Conservation (phyloP, 208 protist genomes). For the Wallacemonas collosoma region DNA sequence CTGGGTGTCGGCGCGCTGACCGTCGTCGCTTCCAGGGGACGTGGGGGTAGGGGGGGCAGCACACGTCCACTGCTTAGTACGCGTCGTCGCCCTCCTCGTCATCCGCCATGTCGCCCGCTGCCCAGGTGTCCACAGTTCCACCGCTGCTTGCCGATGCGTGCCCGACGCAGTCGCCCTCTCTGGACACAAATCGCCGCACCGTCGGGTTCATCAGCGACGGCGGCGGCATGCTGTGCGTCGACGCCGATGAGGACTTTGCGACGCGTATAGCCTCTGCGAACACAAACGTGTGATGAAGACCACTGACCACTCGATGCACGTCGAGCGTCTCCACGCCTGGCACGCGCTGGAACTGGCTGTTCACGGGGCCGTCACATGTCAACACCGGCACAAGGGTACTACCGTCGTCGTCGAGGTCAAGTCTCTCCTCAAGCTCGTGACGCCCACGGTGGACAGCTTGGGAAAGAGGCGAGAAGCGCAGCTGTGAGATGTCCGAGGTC, state of each 20-base stretch:
- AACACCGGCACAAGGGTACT: background rate
- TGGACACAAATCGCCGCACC: background rate
- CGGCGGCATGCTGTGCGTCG: background rate
- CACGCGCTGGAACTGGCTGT: slow-evolving; percentile 44
- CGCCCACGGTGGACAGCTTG: no score
- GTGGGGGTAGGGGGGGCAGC: background rate
- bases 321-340: slow-evolving; percentile 50
- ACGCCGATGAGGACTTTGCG: background rate
- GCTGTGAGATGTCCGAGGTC: background rate
- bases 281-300: slow-evolving; percentile 83
- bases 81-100: background rate
- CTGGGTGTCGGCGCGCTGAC: no score
- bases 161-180: background rate
- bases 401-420: background rate
- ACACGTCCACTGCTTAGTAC: background rate
- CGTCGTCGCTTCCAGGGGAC: no score
- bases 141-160: background rate
- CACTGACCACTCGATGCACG: slow-evolving; percentile 71
- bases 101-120: background rate
- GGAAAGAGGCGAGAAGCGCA: background rate
- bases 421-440: no score
- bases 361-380: background rate
- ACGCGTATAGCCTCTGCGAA: slow-evolving; percentile 50
- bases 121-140: background rate
- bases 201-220: background rate